These are phyloP conservation scores for Diaporthe caulivora DNA, from an alignment of 2,329 filamentous ascomycete genomes.

Conservation along the genomic window DNA sequence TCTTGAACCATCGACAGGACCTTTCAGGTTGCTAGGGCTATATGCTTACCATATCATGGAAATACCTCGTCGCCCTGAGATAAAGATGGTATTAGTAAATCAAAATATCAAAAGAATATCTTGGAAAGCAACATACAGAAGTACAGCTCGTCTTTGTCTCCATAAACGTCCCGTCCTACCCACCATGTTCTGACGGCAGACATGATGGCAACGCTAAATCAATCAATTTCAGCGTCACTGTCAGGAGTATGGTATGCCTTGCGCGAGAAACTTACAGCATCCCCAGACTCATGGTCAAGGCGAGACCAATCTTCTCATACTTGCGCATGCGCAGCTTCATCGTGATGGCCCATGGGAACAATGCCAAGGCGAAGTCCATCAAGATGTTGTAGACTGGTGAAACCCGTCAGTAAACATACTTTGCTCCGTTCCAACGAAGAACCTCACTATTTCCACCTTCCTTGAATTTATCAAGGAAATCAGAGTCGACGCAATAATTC, in stretches of 20 bases:
- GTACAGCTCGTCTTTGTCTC: conserved; percentile 13
- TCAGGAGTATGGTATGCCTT: neutral
- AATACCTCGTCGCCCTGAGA: neutral
- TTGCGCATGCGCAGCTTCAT: conserved; percentile 23
- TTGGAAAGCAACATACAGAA: neutral
- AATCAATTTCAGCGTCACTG: neutral
- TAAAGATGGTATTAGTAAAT: neutral
- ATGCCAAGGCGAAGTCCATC: conserved; percentile 29
- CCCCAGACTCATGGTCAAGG: conserved; percentile 30
- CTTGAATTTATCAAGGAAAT: conserved; percentile 1
- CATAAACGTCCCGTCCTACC: conserved; percentile 24
- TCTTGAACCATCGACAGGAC: too few species aligned
- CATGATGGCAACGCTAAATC: conserved; percentile 25
- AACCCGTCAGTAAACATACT: neutral
- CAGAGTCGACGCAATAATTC: neutral
- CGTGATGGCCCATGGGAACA: conserved; percentile 31
- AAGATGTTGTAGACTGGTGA: conserved; percentile 27
- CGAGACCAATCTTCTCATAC: conserved; percentile 28
- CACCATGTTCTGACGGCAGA: conserved; percentile 30
- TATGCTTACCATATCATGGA: conserved; percentile 21
- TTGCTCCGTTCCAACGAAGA: neutral
- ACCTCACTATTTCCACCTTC: conserved; percentile 22
- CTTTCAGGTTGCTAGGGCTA: neutral
- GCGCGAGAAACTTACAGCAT: neutral
- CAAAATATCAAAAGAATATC: neutral